Evolutionary conservation across 2,329 filamentous ascomycete species (phyloP), one percentile per base, ranked within the genome.

Genomic region (Microdochium nivale): DNA sequence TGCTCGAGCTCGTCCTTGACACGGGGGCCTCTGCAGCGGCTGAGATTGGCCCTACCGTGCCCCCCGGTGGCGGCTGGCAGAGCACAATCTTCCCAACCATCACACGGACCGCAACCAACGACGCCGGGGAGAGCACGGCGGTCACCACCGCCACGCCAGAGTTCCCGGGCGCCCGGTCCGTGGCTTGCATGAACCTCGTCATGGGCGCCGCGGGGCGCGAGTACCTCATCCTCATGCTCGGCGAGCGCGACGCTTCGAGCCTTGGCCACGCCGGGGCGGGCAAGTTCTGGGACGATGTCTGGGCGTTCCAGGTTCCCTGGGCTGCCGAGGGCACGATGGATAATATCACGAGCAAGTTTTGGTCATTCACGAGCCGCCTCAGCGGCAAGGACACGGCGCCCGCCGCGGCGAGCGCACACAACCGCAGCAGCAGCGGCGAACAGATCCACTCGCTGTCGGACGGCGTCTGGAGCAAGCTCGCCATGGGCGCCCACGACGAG

Each of bases 171-270:
- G 60, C 73, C 49, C 75, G 82, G 52, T 79, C 75, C 60, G 80
- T 77, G 23, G 70, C 76, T 25, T 73, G 73, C 24, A 60, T 86
- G 21, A 70, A 83, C 55, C 72, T 78, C 2, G 70, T 86, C 32
- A 77, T 73, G 4, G 73, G 77, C n/a, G 79, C 79, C 25, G 77
- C 77, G 54, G 82, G 82, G 10, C 71, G 78, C 50, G 80, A 85
- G 62, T 84, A 82, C 62, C 72, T 87, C 14, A 68, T 86, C 13
- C 70, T 85, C n/a, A 64, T 78, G 47, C 74, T 86, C 56, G 83
- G 83, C 46, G 80, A 86, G 66, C 65, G 69, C 24, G 66, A 70
- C 43, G 73, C 79, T 2, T 76, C 73, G 56, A 60, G 65, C 13
- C 64, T 72, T 2, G 78, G 77, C 25, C 74, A 80, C 58, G 71